Percentiles rank a stretch among this genome's conserved stretches.
These are phyloP conservation scores for Solanum bulbocastanum DNA, from an alignment of 257 asterid species.

Conservation along the genomic window DNA sequence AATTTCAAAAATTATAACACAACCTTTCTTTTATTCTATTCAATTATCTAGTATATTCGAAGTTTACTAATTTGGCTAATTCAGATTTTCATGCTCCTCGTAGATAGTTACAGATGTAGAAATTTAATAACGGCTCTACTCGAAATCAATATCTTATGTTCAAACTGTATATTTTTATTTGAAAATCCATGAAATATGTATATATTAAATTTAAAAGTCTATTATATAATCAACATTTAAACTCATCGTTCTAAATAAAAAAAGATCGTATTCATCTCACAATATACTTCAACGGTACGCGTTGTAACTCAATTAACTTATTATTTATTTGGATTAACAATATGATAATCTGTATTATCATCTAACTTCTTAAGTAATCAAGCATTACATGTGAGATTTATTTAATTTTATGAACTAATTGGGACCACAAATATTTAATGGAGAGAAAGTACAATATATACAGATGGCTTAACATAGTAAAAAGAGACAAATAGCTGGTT, in stretches of 20 bases:
- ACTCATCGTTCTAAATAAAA: neutral
- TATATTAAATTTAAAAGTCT: too few species aligned
- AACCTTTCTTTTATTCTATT: too few species aligned
- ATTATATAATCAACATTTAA: too few species aligned
- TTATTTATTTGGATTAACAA: neutral
- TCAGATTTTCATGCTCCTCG: neutral
- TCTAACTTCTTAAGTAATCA: neutral
- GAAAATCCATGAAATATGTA: too few species aligned
- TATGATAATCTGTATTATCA: neutral
- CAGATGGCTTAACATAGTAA: neutral
- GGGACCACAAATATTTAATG: neutral
- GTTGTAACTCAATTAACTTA: neutral
- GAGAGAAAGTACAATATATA: neutral
- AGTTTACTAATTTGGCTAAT: neutral
- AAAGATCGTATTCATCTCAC: neutral
- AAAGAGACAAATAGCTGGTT: constrained; percentile 5
- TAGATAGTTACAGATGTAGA: too few species aligned
- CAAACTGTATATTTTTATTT: accelerated
- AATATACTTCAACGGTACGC: neutral
- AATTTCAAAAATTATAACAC: too few species aligned
- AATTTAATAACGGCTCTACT: accelerated
- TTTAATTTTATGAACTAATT: neutral
- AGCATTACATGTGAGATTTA: neutral
- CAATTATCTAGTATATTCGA: too few species aligned
- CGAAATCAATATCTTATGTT: neutral